Evolutionary conservation across 306 rosid species (phyloP).

Genomic region (Pyrus betulifolia): DNA sequence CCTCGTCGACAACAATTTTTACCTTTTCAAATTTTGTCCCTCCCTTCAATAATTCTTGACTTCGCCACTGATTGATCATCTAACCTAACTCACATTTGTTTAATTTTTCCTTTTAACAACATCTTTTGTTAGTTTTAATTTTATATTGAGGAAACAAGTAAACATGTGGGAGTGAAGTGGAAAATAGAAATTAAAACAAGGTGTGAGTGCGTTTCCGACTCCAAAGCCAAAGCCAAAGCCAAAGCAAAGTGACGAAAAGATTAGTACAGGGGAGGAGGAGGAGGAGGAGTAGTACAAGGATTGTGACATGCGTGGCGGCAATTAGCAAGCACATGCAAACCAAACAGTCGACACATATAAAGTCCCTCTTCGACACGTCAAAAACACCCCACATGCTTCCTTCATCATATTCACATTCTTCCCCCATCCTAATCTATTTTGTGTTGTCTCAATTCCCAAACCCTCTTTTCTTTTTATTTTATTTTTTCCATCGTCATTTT

Average conservation of each 20-base stretch:
- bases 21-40: no score
- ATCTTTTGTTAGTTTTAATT: not conserved
- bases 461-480: not conserved
- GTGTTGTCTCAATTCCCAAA: not conserved
- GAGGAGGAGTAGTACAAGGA: not conserved
- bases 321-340: not conserved
- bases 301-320: not conserved
- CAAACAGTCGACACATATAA: not conserved
- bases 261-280: not conserved
- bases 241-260: not conserved
- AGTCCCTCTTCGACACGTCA: conserved; percentile 5
- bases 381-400: not conserved
- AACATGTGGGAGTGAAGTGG: not conserved
- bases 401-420: not conserved
- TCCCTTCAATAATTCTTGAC: no score
- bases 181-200: not conserved
- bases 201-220: not conserved
- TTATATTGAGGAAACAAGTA: not conserved
- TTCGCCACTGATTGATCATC: no score
- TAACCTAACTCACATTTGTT: no score
- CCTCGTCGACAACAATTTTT: no score
- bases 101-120: not conserved
- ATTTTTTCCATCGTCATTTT: not conserved
- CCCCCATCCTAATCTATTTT: not conserved
- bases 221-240: not conserved